Evolutionary conservation across 2,329 filamentous ascomycete genomes (phyloP).

Genomic region (Chrysoporthe austroafricana): DNA sequence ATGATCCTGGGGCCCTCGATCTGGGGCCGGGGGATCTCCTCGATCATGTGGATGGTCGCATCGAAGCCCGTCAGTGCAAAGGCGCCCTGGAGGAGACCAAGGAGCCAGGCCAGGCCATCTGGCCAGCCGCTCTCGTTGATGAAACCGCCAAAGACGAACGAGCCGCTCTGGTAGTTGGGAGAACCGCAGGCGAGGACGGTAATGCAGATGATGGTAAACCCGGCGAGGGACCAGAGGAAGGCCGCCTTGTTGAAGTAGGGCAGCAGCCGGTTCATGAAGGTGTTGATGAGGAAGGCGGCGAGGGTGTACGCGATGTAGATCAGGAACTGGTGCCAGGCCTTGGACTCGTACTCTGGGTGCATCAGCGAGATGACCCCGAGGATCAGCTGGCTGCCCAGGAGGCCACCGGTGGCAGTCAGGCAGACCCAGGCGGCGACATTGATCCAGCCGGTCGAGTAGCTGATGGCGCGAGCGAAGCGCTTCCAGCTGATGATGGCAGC

Average conservation of each 20-base stretch:
- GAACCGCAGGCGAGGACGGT: constrained; percentile 69
- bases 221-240: constrained; percentile 71
- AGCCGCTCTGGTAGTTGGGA: constrained; percentile 64
- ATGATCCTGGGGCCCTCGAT: constrained; percentile 67
- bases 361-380: constrained; percentile 67
- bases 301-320: constrained; percentile 70
- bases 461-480: constrained; percentile 63
- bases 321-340: constrained; percentile 74
- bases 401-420: constrained; percentile 68
- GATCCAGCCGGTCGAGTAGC: constrained; percentile 75
- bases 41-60: constrained; percentile 58
- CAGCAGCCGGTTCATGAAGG: constrained; percentile 64
- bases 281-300: constrained; percentile 66
- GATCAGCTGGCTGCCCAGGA: constrained; percentile 70
- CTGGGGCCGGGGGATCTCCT: constrained; percentile 58
- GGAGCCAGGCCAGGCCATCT: constrained; percentile 63
- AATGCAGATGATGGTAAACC: constrained; percentile 72
- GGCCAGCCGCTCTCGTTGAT: constrained; percentile 73
- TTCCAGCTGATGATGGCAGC: constrained; percentile 67
- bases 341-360: constrained; percentile 57
- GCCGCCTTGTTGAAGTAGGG: constrained; percentile 70
- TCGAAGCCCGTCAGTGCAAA: constrained; percentile 57
- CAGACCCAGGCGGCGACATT: constrained; percentile 74
- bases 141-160: constrained; percentile 70
- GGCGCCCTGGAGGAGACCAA: constrained; percentile 57